Base-by-base conservation (phyloP, 176 grass and related monocot species). In the Aegilops bicornis region DNA sequence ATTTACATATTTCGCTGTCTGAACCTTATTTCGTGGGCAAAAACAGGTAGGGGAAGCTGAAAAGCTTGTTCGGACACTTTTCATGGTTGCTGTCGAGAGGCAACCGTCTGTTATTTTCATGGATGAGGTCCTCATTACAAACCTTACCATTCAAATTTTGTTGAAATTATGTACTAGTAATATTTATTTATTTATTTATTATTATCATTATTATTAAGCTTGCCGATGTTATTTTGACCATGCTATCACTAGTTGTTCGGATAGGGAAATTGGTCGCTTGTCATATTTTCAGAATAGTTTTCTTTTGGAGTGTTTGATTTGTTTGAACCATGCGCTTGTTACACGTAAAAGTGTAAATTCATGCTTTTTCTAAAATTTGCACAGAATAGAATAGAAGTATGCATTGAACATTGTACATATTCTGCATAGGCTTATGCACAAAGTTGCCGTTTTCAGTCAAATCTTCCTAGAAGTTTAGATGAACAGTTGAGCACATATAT, bases 51-150 rank as follows among this genome's bases (percentile, higher is more conserved):
- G 96, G 64, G 96, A 98, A 73, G 93, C 93, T 84, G 96, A 96
- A 91, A 98, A 98, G 85, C 96, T 98, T 86, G 96, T 98, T 30
- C 86, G 92, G 64, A 94, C 93, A 68, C 96, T 98, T 89, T 98
- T 98, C 67, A 89, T 92, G 92, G 90, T 98, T 85, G 93, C 93
- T 83, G 90, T 94, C 50, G 88, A 79, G 10, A 88, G 84, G 50
- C 96, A 98, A 43, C 96, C 96, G 82, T 98, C 96, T 85, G 92
- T 98, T 79, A 98, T 96, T 82, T 98, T 98, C 86, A 94, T 98
- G 93, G 96, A 98, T 76, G 96, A 98, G 94, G 94, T 96, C 47
- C 66, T 89, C 42, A 5, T 69, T 82, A 82, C 61, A 72, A 36
- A 84, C 36, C 59, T 87, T 59, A 10, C 8, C 22, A 4, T 67